Conservation (phyloP, 495 filamentous ascomycete species). For the Penicillium herquei region DNA sequence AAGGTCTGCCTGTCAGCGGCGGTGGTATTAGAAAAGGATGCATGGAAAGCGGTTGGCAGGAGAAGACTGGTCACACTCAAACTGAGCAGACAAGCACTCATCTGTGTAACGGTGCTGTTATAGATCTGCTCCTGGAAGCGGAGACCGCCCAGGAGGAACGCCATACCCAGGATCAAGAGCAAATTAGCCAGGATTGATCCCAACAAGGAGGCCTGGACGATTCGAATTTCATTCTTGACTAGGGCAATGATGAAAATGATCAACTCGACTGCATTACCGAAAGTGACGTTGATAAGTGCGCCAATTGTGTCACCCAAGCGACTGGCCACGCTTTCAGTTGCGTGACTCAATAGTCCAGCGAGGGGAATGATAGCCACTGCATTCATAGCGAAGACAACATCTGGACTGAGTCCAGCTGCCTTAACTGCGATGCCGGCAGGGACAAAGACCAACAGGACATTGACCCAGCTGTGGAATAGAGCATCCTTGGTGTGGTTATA, state of each 20-base stretch:
- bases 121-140: conserved; percentile 92
- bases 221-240: conserved; percentile 71
- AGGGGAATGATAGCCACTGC: conserved; percentile 80
- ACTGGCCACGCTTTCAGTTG: conserved; percentile 77
- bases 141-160: conserved; percentile 80
- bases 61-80: conserved; percentile 84
- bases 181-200: conserved; percentile 88
- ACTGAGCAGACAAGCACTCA: conserved; percentile 89
- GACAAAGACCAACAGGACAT: conserved; percentile 75
- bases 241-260: conserved; percentile 66
- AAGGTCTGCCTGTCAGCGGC: conserved; percentile 68
- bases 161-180: conserved; percentile 87
- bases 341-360: conserved; percentile 74
- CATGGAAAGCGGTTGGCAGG: conserved; percentile 86
- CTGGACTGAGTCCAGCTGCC: conserved; percentile 46
- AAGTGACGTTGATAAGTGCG: conserved; percentile 81
- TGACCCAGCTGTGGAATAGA: conserved; percentile 65
- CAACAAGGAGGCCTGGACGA: conserved; percentile 84
- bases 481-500: conserved; percentile 38
- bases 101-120: conserved; percentile 92
- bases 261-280: conserved; percentile 86
- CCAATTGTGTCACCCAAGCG: conserved; percentile 78
- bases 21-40: conserved; percentile 65
- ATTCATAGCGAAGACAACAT: conserved; percentile 73
- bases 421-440: conserved; percentile 71